Base-by-base conservation (phyloP, 106 monocot genomes). In the Allium cepa region DNA sequence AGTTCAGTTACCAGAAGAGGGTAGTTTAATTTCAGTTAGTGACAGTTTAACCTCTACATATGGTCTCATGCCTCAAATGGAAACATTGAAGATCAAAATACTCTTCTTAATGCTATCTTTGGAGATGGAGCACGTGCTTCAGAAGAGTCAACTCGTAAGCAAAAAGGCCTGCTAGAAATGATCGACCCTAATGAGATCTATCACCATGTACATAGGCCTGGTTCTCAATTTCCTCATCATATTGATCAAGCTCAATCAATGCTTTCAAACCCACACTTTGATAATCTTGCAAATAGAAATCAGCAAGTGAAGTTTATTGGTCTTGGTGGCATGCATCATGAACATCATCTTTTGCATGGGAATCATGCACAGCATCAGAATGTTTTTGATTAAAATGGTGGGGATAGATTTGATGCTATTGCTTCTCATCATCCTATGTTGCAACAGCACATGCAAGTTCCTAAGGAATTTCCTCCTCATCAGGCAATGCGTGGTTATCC, bases 1-100 rank as follows among this genome's bases (percentile, higher is more conserved):
- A 8, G 75, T 87, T 67, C 80, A 78, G 16, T 69, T 94, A 12
- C 90, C 90, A 59, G 94, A 95, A 73, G 88, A 91, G 73, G 91
- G 90, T 9, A 85, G 76, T 49, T 67, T 95, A 59, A 78, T 95
- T 66, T 56, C 73, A 48, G 66, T 79, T 22, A 71, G 71, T 74
- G 81, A 83, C 69, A 63, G 80, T 56, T 14, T 80, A 66, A 56
- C 75, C 9, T 26, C 70, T 56, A 69, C 72, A 45, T 72, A 78
- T 60, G 59, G 64, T n/a, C 17, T 77, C 50, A 56, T 71, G 18
- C 46, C 64, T 53, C 53, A 59, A 60, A 64, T 17, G 71, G 67
- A 58, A 59, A 67, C 7, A 47, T 69, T 9, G 75, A 77, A 18
- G 62, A 68, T 50, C 46, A 70, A 7, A 72, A 62, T 75, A 77